Percentiles rank a stretch among this genome's conserved stretches.
Evolutionary conservation across 345 rosid genomes (phyloP).

Genomic region (Rhodamnia rubescens): DNA sequence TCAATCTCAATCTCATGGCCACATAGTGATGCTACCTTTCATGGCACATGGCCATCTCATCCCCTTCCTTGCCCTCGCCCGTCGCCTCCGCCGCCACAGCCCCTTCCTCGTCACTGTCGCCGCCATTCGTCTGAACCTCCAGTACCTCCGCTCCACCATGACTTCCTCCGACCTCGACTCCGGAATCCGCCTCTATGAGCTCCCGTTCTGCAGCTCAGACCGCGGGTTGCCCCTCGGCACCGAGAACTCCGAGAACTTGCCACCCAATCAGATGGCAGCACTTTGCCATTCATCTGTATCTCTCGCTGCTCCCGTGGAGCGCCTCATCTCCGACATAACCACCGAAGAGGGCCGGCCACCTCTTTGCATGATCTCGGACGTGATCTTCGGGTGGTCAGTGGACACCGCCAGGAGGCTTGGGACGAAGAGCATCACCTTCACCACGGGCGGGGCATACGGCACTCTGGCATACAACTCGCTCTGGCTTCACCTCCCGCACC

Average conservation of each 20-base stretch:
- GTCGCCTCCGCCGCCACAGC: too few species aligned
- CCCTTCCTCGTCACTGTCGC: slow-evolving; percentile 31
- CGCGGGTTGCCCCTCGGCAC: slow-evolving; percentile 28
- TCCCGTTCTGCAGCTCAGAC: slow-evolving; percentile 19
- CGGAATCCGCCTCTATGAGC: slow-evolving; percentile 8
- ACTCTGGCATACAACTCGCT: slow-evolving; percentile 19
- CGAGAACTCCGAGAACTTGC: slow-evolving; percentile 28
- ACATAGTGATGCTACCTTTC: slow-evolving; percentile 30
- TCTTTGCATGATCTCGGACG: slow-evolving; percentile 22
- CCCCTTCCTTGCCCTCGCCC: slow-evolving; percentile 8
- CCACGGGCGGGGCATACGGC: slow-evolving; percentile 29
- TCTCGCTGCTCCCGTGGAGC: slow-evolving; percentile 10
- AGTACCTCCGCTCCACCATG: slow-evolving; percentile 17
- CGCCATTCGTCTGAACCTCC: slow-evolving; percentile 26
- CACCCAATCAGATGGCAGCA: background rate
- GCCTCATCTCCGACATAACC: slow-evolving; percentile 5
- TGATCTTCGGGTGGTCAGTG: slow-evolving; percentile 28
- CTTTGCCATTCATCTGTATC: slow-evolving; percentile 6
- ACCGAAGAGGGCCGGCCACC: slow-evolving; percentile 19
- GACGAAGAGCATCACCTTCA: slow-evolving; percentile 10
- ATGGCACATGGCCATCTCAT: slow-evolving; percentile 54
- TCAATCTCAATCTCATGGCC: background rate
- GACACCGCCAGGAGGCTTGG: slow-evolving; percentile 18
- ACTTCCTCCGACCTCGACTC: background rate
- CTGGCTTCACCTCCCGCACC: slow-evolving; percentile 39